Percentiles rank a stretch among this genome's conserved stretches.
Conservation (phyloP, 192 early-diverging fungal genomes). For the Obelidium mucronatum region DNA sequence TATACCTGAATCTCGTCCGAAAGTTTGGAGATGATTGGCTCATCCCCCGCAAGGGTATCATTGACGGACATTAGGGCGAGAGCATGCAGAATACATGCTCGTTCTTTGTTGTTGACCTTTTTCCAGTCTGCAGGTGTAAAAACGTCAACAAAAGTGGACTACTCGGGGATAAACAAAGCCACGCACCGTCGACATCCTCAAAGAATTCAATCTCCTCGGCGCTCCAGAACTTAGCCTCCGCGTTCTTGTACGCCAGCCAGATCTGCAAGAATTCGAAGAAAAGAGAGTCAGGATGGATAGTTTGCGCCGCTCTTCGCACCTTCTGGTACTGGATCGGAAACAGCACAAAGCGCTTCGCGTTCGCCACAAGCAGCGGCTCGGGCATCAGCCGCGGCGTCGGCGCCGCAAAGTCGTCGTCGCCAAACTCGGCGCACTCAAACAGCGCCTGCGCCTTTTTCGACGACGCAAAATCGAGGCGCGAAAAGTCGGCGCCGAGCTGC, state of each 20-base stretch:
- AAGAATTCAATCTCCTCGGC: slow-evolving; percentile 95
- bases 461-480: slow-evolving; percentile 19
- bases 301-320: slow-evolving; percentile 26
- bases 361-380: slow-evolving; percentile 54
- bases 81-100: slow-evolving; percentile 38
- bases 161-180: background rate
- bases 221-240: slow-evolving; percentile 96
- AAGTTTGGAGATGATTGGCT: slow-evolving; percentile 60
- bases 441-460: background rate
- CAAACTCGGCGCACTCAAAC: background rate
- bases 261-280: too few species aligned
- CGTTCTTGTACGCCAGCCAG: slow-evolving; percentile 98
- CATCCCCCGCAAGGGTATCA: slow-evolving; percentile 87
- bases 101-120: slow-evolving; percentile 30
- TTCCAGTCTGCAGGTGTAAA: background rate
- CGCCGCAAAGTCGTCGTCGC: slow-evolving; percentile 9
- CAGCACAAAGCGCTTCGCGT: slow-evolving; percentile 53
- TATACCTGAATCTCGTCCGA: slow-evolving; percentile 78
- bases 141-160: too few species aligned
- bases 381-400: background rate
- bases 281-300: background rate
- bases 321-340: slow-evolving; percentile 64
- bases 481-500: background rate
- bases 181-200: slow-evolving; percentile 72
- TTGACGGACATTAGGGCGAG: slow-evolving; percentile 83